Percentiles rank a stretch among this genome's conserved stretches.
phyloP scores from a whole-genome alignment of 202 grass and related monocot species.

The Panicum hallii region DNA sequence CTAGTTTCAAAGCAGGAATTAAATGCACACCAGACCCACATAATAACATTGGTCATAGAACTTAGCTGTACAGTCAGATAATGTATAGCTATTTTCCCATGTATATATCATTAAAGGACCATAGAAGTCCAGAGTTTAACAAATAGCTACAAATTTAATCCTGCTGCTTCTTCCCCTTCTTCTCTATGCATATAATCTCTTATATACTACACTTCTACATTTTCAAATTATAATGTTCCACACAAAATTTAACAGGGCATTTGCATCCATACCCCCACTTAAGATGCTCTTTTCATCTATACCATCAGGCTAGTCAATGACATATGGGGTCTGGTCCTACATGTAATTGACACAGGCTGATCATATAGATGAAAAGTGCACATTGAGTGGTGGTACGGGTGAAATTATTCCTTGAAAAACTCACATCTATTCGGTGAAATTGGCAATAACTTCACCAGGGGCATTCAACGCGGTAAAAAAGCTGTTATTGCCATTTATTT shows the following conservation, averaged over 20 bases:
- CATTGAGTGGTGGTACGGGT: too few relatives aligned
- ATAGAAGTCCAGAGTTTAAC: background rate
- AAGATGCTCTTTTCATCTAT: too few relatives aligned
- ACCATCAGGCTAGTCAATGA: background rate
- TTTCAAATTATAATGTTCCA: constrained; percentile 29
- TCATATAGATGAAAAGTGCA: too few relatives aligned
- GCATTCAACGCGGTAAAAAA: background rate
- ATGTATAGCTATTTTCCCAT: background rate
- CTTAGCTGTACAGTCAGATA: background rate
- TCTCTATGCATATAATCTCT: constrained; percentile 5
- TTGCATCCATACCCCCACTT: too few relatives aligned
- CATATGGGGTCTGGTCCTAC: too few relatives aligned
- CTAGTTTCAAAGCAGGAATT: background rate
- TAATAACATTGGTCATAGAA: background rate
- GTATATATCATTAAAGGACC: constrained; percentile 10
- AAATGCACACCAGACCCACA: background rate
- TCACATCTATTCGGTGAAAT: background rate
- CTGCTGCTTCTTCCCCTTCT: background rate
- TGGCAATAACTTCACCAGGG: background rate
- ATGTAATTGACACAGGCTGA: too few relatives aligned
- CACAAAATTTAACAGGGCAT: too few relatives aligned
- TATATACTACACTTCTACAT: background rate
- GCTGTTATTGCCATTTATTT: constrained; percentile 10
- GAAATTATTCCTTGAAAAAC: background rate
- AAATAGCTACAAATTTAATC: constrained; percentile 15